Percentiles rank a stretch among this genome's conserved stretches.
These are phyloP conservation scores for Scedosporium aurantiacum DNA, from an alignment of 2,329 filamentous ascomycete genomes.

Conservation along the genomic window DNA sequence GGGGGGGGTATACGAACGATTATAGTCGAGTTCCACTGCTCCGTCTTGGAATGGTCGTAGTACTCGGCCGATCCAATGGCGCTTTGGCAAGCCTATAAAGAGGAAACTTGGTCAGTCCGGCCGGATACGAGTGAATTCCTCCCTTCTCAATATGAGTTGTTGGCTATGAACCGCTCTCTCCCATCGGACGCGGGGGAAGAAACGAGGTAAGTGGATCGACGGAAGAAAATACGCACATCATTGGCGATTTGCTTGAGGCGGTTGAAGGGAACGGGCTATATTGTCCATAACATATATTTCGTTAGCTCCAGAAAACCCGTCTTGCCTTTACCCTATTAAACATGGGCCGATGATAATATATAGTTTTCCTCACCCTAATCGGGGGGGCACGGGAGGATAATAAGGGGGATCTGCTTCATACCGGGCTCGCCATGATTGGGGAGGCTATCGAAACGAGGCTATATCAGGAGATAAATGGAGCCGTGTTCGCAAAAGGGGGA, in stretches of 20 bases:
- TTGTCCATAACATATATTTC: neutral
- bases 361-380: neutral
- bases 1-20: slow-evolving; percentile 54
- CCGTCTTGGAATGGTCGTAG: slow-evolving; percentile 81
- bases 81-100: slow-evolving; percentile 63
- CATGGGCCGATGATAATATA: neutral
- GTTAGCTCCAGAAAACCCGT: neutral
- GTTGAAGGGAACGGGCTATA: slow-evolving; percentile 62
- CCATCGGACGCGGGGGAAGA: neutral
- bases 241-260: slow-evolving; percentile 76
- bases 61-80: slow-evolving; percentile 62
- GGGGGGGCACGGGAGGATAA: neutral
- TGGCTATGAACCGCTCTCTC: neutral
- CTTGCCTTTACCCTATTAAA: neutral
- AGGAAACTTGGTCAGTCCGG: neutral
- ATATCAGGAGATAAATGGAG: neutral
- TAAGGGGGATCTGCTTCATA: neutral
- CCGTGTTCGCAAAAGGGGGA: too few species aligned
- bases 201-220: neutral
- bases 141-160: neutral
- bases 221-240: slow-evolving; percentile 48
- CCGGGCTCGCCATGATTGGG: neutral
- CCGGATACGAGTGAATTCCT: too few species aligned
- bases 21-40: slow-evolving; percentile 83
- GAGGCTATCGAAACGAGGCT: neutral